Evolutionary conservation across 2,329 filamentous ascomycete genomes (phyloP), one percentile per base, ranked within the genome.

Genomic region (Cercospora janseana): DNA sequence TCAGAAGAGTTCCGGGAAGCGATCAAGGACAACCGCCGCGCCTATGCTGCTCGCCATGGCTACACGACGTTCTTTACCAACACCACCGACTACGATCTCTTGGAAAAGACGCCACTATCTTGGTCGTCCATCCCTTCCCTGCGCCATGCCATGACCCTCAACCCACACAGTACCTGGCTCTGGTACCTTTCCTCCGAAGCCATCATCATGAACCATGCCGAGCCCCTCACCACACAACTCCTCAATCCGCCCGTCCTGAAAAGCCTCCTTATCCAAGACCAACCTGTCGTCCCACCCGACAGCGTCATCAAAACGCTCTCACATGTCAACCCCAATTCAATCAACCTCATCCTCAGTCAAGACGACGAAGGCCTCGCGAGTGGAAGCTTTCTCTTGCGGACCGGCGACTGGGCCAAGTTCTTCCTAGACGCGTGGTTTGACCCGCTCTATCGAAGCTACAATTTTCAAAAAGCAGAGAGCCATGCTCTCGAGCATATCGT

Each of bases 361-460:
- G 93, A 98, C 66, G 80, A 79, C 40, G 85, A 87, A 27, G 91
- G 92, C 4, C 67, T 98, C 46, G 82, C 82, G 20, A 79, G 83
- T 12, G 82, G 82, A 8, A 95, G 88, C 70, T 86, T 95, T 55
- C 74, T 97, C 10, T 67, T 98, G 9, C 79, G 83, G 55, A 88
- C 86, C 54, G 89, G 91, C 16, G 88, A 93, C 48, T 98, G 92
- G 88, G 87, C 88, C 35, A 87, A 86, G 65, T 98, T 87, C 74
- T 88, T 98, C 65, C 71, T 97, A 13, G 93, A 98, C 67, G 86
- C 88, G 1, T 98, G 93, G 93, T 95, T 93, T 65, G 90, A 97
- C 67, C 93, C 93, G 40, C 75, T 97, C 34, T 98, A 95, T 71
- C 80, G 92, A 57, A 87, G 79, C 60, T 98, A 98, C 73, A 95